Evolutionary conservation across 2,329 filamentous ascomycete genomes (phyloP).

Genomic region (Chrysoporthe deuterocubensis): DNA sequence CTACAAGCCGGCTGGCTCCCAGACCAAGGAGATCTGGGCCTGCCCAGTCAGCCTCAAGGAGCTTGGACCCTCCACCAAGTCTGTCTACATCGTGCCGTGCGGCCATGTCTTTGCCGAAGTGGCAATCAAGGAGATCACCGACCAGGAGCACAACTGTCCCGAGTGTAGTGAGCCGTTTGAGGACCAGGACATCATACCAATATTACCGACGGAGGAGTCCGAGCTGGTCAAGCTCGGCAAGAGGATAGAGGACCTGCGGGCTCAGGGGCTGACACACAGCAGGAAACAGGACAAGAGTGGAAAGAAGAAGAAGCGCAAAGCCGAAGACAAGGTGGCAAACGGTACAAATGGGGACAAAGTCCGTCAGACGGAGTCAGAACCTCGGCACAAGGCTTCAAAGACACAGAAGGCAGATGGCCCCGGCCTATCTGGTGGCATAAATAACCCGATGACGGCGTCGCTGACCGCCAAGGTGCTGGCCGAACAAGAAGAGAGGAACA

Average conservation of each 20-base stretch:
- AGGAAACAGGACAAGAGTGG: slow-evolving; percentile 77
- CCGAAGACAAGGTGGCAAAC: slow-evolving; percentile 50
- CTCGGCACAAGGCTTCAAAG: slow-evolving; percentile 30
- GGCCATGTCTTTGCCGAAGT: slow-evolving; percentile 92
- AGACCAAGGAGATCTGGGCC: slow-evolving; percentile 66
- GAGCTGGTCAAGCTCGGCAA: slow-evolving; percentile 72
- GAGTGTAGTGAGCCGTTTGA: slow-evolving; percentile 79
- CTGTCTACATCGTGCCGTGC: slow-evolving; percentile 91
- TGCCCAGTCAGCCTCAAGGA: slow-evolving; percentile 89
- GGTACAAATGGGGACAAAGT: slow-evolving; percentile 50
- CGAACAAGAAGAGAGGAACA: slow-evolving; percentile 83
- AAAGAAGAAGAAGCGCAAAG: slow-evolving; percentile 81
- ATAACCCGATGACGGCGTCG: slow-evolving; percentile 83
- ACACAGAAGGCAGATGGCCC: slow-evolving; percentile 31
- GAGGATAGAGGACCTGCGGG: slow-evolving; percentile 70
- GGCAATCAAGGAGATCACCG: slow-evolving; percentile 79
- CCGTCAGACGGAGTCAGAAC: slow-evolving; percentile 39
- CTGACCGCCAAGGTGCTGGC: slow-evolving; percentile 85
- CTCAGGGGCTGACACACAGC: slow-evolving; percentile 78
- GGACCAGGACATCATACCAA: slow-evolving; percentile 77
- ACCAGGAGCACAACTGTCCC: slow-evolving; percentile 55
- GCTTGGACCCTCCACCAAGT: slow-evolving; percentile 76
- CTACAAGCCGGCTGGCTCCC: slow-evolving; percentile 39
- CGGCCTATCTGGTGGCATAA: slow-evolving; percentile 67
- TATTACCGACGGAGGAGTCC: slow-evolving; percentile 71